phyloP scores from a whole-genome alignment of 768 basidiomycete species.

The Pleurotus giganteus region DNA sequence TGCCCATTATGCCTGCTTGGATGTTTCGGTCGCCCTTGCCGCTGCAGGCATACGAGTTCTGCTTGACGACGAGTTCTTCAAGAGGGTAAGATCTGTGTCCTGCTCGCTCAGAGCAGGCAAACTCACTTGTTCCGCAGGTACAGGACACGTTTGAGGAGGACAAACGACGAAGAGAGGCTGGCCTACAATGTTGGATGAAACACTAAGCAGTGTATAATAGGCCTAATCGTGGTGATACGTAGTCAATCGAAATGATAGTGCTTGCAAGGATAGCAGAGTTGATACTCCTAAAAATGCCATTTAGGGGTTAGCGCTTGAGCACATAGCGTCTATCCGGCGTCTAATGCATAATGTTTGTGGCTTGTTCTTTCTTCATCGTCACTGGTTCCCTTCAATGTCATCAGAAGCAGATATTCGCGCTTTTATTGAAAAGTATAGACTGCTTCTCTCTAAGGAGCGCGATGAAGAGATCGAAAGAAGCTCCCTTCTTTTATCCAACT shows the following conservation, averaged over 20 bases:
- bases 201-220: too few relatives aligned
- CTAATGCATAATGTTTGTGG: too few relatives aligned
- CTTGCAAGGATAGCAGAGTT: too few relatives aligned
- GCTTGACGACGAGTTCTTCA: slow-evolving; percentile 63
- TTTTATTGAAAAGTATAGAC: slow-evolving; percentile 68
- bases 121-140: slow-evolving; percentile 34
- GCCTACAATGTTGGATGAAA: neutral
- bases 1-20: slow-evolving; percentile 66
- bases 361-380: neutral
- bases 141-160: slow-evolving; percentile 49
- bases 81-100: slow-evolving; percentile 37
- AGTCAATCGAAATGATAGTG: too few relatives aligned
- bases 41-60: slow-evolving; percentile 66
- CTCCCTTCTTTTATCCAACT: slow-evolving; percentile 77
- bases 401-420: slow-evolving; percentile 37
- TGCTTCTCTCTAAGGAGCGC: slow-evolving; percentile 69
- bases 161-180: slow-evolving; percentile 17
- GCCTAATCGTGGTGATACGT: too few relatives aligned
- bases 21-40: slow-evolving; percentile 70
- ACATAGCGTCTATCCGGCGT: too few relatives aligned
- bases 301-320: too few relatives aligned
- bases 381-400: slow-evolving; percentile 19
- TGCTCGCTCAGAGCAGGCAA: neutral
- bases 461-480: slow-evolving; percentile 83
- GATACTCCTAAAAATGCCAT: too few relatives aligned